Evolutionary conservation across 306 rosid genomes (phyloP), one percentile per base, ranked within the genome.

Genomic region (Castanospermum australe): DNA sequence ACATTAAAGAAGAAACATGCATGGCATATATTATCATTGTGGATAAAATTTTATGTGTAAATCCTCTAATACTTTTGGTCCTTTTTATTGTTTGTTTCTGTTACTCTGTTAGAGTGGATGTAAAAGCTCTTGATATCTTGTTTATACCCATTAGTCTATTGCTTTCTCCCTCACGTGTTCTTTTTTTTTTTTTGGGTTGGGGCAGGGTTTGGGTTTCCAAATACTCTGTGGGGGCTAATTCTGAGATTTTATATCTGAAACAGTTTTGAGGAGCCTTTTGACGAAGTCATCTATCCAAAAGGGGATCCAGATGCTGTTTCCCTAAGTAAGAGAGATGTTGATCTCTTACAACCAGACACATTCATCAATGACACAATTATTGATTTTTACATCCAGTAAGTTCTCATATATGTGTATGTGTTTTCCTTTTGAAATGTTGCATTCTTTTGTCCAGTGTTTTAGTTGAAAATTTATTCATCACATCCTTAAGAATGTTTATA

Each of bases 271-370:
- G 86, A 88, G 86, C 87, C 87, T 77, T 94, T 91, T 83, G 97
- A 86, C 73, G 97, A 90, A 51, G 89, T 94, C 61, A 52, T 94
- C 84, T 94, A 92, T 85, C 98, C 98, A 2, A 87, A 92, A 86
- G 98, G 98, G 82, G 95, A 94, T 56, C 82, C 92, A 15, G 98
- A 94, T 89, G 97, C 98, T 14, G 97, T 94, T 83, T 89, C 97
- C 73, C 85, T 94, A 13, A 83, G 92, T 86, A 92, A 87, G 86
- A 89, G 98, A 89, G 98, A 94, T 62, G 97, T 91, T 87, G 98
- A 92, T 89, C 87, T 94, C 78, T 79, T 94, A 84, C 95, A 83
- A 82, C 98, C 98, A n/a, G 98, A 94, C 66, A 94, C 94, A 69
- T 94, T 91, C 81, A 72, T 92, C 75, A 94, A 94, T 79, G 98